Base-by-base conservation (phyloP, 1,139 yeast species). In the Lizanozyma gosingica region DNA sequence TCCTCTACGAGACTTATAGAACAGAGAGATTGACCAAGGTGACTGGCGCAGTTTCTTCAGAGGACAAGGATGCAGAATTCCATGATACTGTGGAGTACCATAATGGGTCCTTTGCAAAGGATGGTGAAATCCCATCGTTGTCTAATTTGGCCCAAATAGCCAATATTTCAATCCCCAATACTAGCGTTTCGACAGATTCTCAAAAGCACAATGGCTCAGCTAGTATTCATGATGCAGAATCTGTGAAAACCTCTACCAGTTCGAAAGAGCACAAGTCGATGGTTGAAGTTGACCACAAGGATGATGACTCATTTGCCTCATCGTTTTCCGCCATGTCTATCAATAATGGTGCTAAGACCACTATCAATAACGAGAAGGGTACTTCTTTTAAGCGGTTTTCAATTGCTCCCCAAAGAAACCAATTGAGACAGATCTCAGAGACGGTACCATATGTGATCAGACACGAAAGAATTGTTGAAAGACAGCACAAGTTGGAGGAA, bases 1-100 rank as follows among this genome's bases (percentile, higher is more conserved):
- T 85, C 52, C 69, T 90, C 47, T 92, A 92, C 59, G 98, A 92
- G 61, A 80, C 83, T 46, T 92, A 92, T 63, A 82, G 98, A 66
- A 86, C 97, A 3, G 94, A 85, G 55, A 81, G 94, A 38, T 74
- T 90, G 49, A 65, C 71, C 34, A 65, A 63, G 47, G 76, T 71
- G 34, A 68, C 76, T 6, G 83, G 85, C 4, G 63, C 54, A 18
- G 64, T 57, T n/a, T 55, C 49, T 36, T 71, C 59, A 17, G 59
- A 52, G 33, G 51, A 48, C 32, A 62, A 57, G 14, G 62, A 51
- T 15, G 46, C 47, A 34, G 61, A 57, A 41, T 58, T 60, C 51
- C 63, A 59, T 43, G 68, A 67, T 43, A 58, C 62, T 11, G 58
- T 52, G 35, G 65, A 57, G 6, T 16, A 38, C 38, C 39, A 42